These are phyloP conservation scores for Teunomyces tritomae DNA, from an alignment of 805 yeast genomes.

Conservation along the genomic window DNA sequence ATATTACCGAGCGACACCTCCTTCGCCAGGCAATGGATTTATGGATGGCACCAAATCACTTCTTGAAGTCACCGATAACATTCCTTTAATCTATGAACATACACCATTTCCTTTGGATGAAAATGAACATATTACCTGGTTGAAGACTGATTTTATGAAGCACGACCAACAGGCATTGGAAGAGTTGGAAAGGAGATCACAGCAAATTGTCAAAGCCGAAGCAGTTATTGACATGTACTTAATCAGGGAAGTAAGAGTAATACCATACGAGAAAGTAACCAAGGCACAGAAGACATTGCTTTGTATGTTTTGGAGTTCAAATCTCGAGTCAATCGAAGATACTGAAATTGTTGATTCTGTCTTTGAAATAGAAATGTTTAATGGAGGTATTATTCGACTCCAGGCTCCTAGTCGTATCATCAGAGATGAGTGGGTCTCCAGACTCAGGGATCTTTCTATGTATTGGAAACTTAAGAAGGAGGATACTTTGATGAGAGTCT, in stretches of 20 bases:
- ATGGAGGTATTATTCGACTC: constrained; percentile 47
- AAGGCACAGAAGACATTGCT: constrained; percentile 25
- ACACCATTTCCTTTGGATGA: constrained; percentile 55
- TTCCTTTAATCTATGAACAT: constrained; percentile 39
- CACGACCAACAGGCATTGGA: constrained; percentile 59
- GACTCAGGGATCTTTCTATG: constrained; percentile 39
- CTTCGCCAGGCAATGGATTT: constrained; percentile 40
- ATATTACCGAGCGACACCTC: constrained; percentile 60
- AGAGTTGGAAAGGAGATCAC: constrained; percentile 62
- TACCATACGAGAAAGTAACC: constrained; percentile 20
- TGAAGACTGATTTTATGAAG: constrained; percentile 42
- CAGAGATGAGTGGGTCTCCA: constrained; percentile 66
- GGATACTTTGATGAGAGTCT: constrained; percentile 39
- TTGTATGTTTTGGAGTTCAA: constrained; percentile 31
- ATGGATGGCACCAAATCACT: constrained; percentile 2
- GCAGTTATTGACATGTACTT: constrained; percentile 60
- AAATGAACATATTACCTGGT: constrained; percentile 61
- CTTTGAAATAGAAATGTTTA: constrained; percentile 49
- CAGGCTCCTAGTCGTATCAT: constrained; percentile 51
- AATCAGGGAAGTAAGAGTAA: constrained; percentile 38
- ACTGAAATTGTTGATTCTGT: constrained; percentile 42
- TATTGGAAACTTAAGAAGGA: constrained; percentile 60
- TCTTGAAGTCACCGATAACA: constrained; percentile 17
- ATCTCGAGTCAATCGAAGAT: constrained; percentile 20
- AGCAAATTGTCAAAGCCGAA: constrained; percentile 54